A percentile compares a stretch with the other conserved stretches of the same genome.
Conservation (phyloP, 352 stramenopile species). For the Globisporangium rhizosaccharum region DNA sequence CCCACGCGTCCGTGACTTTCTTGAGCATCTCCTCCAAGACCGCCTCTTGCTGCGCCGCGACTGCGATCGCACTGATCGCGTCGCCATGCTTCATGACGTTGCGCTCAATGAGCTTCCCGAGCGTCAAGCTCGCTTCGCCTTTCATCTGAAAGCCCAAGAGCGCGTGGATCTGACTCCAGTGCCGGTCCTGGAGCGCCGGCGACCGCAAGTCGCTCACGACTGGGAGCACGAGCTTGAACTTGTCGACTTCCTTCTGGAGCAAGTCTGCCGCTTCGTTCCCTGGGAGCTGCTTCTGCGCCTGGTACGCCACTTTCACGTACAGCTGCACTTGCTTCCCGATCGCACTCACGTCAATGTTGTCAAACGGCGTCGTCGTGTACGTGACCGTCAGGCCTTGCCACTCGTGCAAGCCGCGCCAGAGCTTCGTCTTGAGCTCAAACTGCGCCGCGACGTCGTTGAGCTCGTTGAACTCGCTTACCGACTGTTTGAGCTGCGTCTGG, state of each 20-base stretch:
- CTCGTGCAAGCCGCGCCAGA: constrained; percentile 85
- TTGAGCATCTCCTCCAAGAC: constrained; percentile 92
- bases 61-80: constrained; percentile 81
- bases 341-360: constrained; percentile 81
- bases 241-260: constrained; percentile 83
- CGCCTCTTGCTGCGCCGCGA: constrained; percentile 85
- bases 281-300: constrained; percentile 84
- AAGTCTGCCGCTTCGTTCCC: constrained; percentile 80
- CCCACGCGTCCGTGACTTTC: constrained; percentile 90
- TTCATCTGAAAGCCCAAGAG: constrained; percentile 89
- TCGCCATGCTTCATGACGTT: constrained; percentile 87
- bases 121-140: constrained; percentile 65
- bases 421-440: constrained; percentile 88
- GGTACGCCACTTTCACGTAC: constrained; percentile 86
- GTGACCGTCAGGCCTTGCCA: constrained; percentile 76
- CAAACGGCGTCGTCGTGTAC: constrained; percentile 81
- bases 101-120: constrained; percentile 81
- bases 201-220: constrained; percentile 70
- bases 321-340: constrained; percentile 89
- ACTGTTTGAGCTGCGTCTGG: constrained; percentile 84
- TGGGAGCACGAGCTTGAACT: constrained; percentile 85
- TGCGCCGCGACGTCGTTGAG: constrained; percentile 83
- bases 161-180: constrained; percentile 69
- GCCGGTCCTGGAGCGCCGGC: constrained; percentile 60
- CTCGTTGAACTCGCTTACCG: constrained; percentile 85